Base-by-base conservation (phyloP, 768 basidiomycete species). In the Clitopilus hobsonii region DNA sequence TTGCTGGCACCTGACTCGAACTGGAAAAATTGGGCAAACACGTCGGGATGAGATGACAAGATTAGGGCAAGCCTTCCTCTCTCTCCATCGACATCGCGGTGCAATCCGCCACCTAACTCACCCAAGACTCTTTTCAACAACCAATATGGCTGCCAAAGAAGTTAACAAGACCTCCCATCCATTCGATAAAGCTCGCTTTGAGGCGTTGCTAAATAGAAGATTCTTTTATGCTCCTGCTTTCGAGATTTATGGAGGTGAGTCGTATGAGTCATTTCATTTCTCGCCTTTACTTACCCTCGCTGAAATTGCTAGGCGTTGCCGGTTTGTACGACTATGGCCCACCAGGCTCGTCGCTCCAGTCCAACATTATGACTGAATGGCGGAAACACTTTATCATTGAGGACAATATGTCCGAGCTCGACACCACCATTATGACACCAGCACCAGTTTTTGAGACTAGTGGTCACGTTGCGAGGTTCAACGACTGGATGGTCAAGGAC, bases 401-500 rank as follows among this genome's bases (percentile, higher is more conserved):
- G 64, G 96, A 99, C 65, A 84, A 91, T 73, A 99, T 98, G 97
- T 86, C 96, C 62, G 96, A 98, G 71, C 84, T 98, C 60, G 96
- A 98, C 66, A 98, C 95, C 23, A 98, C 97, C 32, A 88, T 97
- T 73, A 97, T 98, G 88, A 98, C 96, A 0, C 89, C 96, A 14
- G 83, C 91, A 2, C 77, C 94, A 11, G 95, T 98, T 8, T 95
- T 98, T 67, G 95, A 97, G 71, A 86, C 96, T 0, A 98, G 94
- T 28, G 95, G 97, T 25, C 97, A 98, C 73, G 96, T 98, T 57
- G 95, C 94, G 38, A 85, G 95, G 60, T 99, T 98, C 67, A 92
- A 96, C 5, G 97, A 99, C 67, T 99, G 95, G 96, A 98, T 98
- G 96, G 91, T 93, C 65, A 97, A 96, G 75, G 96, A 98, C 63